Evolutionary conservation across 192 early-diverging fungal species (phyloP), one percentile per base, ranked within the genome.

Genomic region (Podila epigama): DNA sequence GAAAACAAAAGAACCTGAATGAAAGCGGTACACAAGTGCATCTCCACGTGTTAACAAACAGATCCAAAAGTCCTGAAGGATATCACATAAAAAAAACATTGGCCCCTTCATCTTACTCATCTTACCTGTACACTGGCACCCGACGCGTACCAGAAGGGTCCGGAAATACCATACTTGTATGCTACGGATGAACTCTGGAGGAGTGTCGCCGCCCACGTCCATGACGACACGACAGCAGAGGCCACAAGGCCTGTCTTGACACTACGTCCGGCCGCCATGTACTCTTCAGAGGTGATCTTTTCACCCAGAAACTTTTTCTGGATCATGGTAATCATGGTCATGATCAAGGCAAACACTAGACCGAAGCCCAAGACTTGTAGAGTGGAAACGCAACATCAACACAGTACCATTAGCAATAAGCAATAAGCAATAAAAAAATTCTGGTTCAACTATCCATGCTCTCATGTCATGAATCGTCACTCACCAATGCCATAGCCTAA

Each of bases 231-330:
- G 48, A 93, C 83, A 7, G 91, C 91, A 48, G 86, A 81, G 15
- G 90, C 90, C 4, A 86, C 88, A 1, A 92, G 75, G 57, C 90
- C 90, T n/a, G 86, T 86, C 78, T 91, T 91, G 11, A 91, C 84
- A 35, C 51, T 82, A 39, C 91, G 69, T 28, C 84, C 79, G n/a
- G 88, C 91, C 10, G 91, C 90, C 83, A 87, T 91, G 61, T 86
- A 92, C 61, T 83, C 87, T 77, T 93, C 90, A 2, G 87, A 87
- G 4, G 87, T 87, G 55, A 89, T 70, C 34, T 70, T 72, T 68
- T 93, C 91, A 25, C 81, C 69, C n/a, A 90, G 63, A 66, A 91
- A 92, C 22, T 89, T 73, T 44, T 89, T 86, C 53, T 90, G 84
- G n/a, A 83, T 83, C 68, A 75, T 73, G 10, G 90, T 91, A 22